Percentiles rank a stretch among this genome's conserved stretches.
These are phyloP conservation scores for Wallemia hederae DNA, from an alignment of 1,284 basidiomycete genomes.

Conservation along the genomic window DNA sequence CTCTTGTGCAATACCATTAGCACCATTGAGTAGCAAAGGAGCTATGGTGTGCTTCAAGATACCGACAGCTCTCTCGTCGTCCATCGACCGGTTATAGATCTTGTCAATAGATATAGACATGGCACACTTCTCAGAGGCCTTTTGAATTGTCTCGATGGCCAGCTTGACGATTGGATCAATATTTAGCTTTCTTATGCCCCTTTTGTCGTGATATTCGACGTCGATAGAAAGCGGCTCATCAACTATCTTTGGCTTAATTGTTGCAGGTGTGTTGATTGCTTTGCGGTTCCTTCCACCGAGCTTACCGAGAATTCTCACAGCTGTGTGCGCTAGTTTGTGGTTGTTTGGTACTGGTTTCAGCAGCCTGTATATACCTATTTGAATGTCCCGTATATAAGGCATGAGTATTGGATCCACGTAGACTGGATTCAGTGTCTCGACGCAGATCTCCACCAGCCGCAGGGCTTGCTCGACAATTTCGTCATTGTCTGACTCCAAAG, in stretches of 20 bases:
- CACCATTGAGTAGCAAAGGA: conserved; percentile 4
- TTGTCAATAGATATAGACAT: background rate
- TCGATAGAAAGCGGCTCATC: conserved; percentile 44
- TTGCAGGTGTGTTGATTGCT: conserved; percentile 51
- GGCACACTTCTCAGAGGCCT: conserved; percentile 21
- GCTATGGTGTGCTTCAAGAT: conserved; percentile 4
- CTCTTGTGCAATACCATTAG: background rate
- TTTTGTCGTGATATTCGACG: conserved; percentile 25
- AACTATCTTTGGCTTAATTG: conserved; percentile 36
- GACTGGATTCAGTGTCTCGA: conserved; percentile 94
- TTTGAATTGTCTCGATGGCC: conserved; percentile 34
- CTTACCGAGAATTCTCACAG: conserved; percentile 89
- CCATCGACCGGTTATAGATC: background rate
- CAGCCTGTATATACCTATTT: conserved; percentile 73
- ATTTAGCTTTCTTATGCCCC: conserved; percentile 23
- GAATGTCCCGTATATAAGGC: conserved; percentile 71
- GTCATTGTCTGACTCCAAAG: conserved; percentile 46
- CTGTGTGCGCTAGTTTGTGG: conserved; percentile 75
- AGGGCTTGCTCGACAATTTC: conserved; percentile 89
- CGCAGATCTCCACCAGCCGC: conserved; percentile 91
- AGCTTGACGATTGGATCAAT: conserved; percentile 41
- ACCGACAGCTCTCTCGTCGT: conserved; percentile 2
- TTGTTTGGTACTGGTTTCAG: conserved; percentile 71
- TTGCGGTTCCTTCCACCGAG: conserved; percentile 83
- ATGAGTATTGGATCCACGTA: conserved; percentile 92